These are phyloP conservation scores for Phytophthora macrochlamydospora DNA, from an alignment of 352 stramenopile species.

Conservation along the genomic window DNA sequence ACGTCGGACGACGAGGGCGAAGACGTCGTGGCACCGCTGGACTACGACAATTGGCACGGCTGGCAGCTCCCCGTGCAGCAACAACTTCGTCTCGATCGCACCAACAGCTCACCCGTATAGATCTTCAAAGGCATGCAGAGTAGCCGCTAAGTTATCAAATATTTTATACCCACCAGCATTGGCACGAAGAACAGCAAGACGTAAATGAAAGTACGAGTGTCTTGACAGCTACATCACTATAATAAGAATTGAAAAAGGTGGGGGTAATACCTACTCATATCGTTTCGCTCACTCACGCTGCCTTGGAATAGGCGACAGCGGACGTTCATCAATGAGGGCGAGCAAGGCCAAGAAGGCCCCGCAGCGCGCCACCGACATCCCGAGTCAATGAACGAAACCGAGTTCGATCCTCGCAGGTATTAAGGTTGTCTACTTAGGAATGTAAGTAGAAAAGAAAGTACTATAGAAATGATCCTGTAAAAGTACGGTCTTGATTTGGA, in stretches of 20 bases:
- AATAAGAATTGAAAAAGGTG: constrained; percentile 3
- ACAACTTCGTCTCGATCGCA: too few species aligned
- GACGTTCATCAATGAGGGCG: constrained; percentile 36
- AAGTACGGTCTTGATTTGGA: constrained; percentile 27
- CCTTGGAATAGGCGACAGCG: constrained; percentile 36
- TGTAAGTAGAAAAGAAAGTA: constrained; percentile 30
- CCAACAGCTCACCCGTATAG: too few species aligned
- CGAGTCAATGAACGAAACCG: constrained; percentile 16
- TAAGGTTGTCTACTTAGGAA: constrained; percentile 27
- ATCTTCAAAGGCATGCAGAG: too few species aligned
- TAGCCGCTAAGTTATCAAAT: too few species aligned
- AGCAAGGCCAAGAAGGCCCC: constrained; percentile 14
- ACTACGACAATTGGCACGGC: too few species aligned
- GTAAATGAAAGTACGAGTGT: background rate
- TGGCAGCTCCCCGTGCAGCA: too few species aligned
- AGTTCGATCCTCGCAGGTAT: constrained; percentile 22
- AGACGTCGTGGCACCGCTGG: too few species aligned
- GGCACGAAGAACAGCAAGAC: background rate
- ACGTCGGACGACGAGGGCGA: too few species aligned
- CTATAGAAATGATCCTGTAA: constrained; percentile 37
- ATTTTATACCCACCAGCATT: background rate
- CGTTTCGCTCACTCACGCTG: constrained; percentile 34
- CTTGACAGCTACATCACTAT: background rate
- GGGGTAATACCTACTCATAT: constrained; percentile 26
- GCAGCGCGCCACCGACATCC: constrained; percentile 11